Base-by-base conservation (phyloP, 2,329 filamentous ascomycete genomes). In the Pyrenophora teres region DNA sequence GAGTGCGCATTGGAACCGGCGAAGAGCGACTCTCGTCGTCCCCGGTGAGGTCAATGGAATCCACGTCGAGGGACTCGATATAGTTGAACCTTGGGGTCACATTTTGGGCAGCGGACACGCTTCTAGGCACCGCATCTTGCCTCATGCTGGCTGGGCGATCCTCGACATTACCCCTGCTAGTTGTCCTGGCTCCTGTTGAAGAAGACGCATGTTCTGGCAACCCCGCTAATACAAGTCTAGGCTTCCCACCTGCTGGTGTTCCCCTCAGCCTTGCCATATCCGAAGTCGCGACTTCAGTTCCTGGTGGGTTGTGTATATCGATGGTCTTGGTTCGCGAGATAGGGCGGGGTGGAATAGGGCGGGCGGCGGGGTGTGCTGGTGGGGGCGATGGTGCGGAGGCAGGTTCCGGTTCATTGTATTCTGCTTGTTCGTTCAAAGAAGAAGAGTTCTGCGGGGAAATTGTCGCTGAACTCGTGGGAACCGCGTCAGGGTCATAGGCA, bases 191-290 rank as follows among this genome's bases (percentile, higher is more conserved):
- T 13, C 52, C 39, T 1, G 54, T 18, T 10, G 47, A 46, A 37
- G 54, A 48, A 13, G 56, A 51, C 31, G 32, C 51, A 38, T 60
- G 47, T 3, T 54, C 56, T n/a, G 62, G 59, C 4, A 64, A 36
- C 9, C 60, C 65, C 19, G 68, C 68, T 32, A 71, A 42, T 33
- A 74, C 46, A 13, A 75, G 64, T 51, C 64, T 61, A 3, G 74
- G 70, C 59, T 71, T 77, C 32, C 68, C 69, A 39, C 72, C 75
- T n/a, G 70, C 71, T 30, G 78, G 76, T n/a, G 74, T 76, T 4
- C 70, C 67, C 38, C 77, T 68, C 42, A 79, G 51, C 50, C 75
- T 70, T 43, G 76, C 78, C 78, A 81, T 81, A 36, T 72, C 68
- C 35, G 42, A 33, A 31, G 36, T 47, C 6, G 31, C 25, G 18